Evolutionary conservation across 2,329 filamentous ascomycete genomes (phyloP).

Genomic region (Colletotrichum sublineola): DNA sequence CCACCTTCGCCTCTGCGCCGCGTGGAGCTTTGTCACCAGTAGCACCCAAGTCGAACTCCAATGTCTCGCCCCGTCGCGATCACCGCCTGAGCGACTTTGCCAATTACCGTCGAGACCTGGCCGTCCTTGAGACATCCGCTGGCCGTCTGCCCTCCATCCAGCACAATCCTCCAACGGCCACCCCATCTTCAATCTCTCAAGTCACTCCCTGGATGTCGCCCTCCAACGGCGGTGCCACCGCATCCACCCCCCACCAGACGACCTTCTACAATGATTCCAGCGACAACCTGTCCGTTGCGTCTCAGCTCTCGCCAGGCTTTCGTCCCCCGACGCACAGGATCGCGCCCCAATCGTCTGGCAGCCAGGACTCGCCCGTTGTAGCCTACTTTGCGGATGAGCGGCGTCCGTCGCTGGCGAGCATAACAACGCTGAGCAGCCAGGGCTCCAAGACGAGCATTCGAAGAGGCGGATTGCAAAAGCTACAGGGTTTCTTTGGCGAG

Average conservation of each 20-base stretch:
- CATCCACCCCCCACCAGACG: conserved; percentile 52
- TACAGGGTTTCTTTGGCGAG: conserved; percentile 94
- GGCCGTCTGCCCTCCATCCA: conserved; percentile 70
- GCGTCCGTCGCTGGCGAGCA: conserved; percentile 88
- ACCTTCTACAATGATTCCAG: conserved; percentile 83
- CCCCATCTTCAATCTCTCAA: conserved; percentile 65
- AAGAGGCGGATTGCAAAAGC: conserved; percentile 81
- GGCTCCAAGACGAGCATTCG: conserved; percentile 82
- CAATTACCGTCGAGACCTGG: conserved; percentile 80
- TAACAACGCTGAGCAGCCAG: conserved; percentile 86
- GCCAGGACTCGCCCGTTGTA: conserved; percentile 72
- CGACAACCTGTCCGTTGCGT: conserved; percentile 73
- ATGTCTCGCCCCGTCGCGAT: conserved; percentile 67
- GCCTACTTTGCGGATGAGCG: conserved; percentile 78
- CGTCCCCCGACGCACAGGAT: conserved; percentile 54
- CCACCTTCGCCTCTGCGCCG: conserved; percentile 58
- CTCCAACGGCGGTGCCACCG: conserved; percentile 51
- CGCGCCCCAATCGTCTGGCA: conserved; percentile 57
- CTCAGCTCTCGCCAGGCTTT: conserved; percentile 79
- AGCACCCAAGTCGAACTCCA: conserved; percentile 58
- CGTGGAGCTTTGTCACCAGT: conserved; percentile 59
- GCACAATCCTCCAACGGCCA: conserved; percentile 69
- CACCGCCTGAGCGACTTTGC: conserved; percentile 72
- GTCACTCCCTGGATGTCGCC: conserved; percentile 70
- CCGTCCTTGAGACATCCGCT: conserved; percentile 74